These are phyloP conservation scores for Claviceps purpurea DNA, from an alignment of 2,329 filamentous ascomycete genomes.

Conservation along the genomic window DNA sequence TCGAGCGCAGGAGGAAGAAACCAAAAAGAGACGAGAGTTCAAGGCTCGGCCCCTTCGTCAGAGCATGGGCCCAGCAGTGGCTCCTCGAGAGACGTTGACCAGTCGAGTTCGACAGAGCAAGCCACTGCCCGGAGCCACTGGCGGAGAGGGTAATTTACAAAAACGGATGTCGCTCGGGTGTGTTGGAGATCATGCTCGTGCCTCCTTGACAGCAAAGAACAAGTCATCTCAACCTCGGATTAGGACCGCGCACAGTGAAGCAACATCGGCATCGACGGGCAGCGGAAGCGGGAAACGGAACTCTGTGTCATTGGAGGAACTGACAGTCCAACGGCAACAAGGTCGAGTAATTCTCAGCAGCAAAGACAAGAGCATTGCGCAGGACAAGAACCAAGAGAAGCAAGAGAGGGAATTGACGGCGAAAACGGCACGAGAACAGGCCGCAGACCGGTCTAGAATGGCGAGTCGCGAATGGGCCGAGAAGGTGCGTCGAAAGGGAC, in stretches of 20 bases:
- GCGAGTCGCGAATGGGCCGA: conserved; percentile 50
- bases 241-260: conserved; percentile 19
- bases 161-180: conserved; percentile 15
- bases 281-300: conserved; percentile 32
- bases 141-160: conserved; percentile 7
- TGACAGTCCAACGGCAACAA: conserved; percentile 35
- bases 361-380: conserved; percentile 34
- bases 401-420: conserved; percentile 40
- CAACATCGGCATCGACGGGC: conserved; percentile 32
- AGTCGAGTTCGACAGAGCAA: conserved; percentile 42
- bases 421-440: conserved; percentile 42
- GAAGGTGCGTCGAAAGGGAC: conserved; percentile 34
- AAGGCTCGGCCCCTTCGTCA: conserved; percentile 45
- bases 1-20: conserved; percentile 45
- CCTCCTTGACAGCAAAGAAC: neutral
- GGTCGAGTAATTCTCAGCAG: conserved; percentile 40
- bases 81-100: conserved; percentile 42
- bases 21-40: conserved; percentile 47
- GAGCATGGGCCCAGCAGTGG: conserved; percentile 25
- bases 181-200: conserved; percentile 2
- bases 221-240: conserved; percentile 13
- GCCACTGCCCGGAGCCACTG: conserved; percentile 16
- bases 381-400: conserved; percentile 38
- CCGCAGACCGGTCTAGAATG: conserved; percentile 46
- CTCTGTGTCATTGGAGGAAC: conserved; percentile 36